These are phyloP conservation scores for Vachellia collinsii DNA, from an alignment of 306 rosid species.

Conservation along the genomic window DNA sequence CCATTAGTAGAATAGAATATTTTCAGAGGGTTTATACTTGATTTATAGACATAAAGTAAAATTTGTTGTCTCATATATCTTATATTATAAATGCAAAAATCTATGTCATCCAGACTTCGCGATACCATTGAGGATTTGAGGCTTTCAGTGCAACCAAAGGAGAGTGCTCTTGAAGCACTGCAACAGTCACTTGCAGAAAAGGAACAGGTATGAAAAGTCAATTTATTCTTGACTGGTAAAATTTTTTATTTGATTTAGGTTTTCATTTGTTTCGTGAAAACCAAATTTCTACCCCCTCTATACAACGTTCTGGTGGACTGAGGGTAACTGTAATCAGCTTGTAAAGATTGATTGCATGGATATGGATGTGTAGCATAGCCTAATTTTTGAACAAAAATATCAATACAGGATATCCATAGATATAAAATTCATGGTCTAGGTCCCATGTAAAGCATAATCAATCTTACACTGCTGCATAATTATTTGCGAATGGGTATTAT, in stretches of 20 bases:
- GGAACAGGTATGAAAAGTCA: constrained; percentile 73
- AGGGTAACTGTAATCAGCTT: neutral
- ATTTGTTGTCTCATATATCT: constrained; percentile 28
- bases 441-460: neutral
- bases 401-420: neutral
- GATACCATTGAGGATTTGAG: constrained; percentile 92
- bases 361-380: neutral
- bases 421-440: neutral
- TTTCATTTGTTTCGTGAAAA: constrained; percentile 15
- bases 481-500: neutral
- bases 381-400: neutral
- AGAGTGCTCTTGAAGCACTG: constrained; percentile 79
- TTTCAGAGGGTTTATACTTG: constrained; percentile 16
- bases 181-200: constrained; percentile 80
- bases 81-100: constrained; percentile 35
- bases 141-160: constrained; percentile 84
- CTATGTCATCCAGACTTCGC: constrained; percentile 65
- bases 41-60: constrained; percentile 15
- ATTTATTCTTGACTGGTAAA: constrained; percentile 26
- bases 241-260: constrained; percentile 28
- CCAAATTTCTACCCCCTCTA: constrained; percentile 13
- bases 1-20: constrained; percentile 14
- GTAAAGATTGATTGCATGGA: constrained; percentile 1
- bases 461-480: neutral
- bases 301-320: constrained; percentile 12